Conservation (phyloP, 2,329 filamentous ascomycete genomes). For the Xylariaceae sp. region DNA sequence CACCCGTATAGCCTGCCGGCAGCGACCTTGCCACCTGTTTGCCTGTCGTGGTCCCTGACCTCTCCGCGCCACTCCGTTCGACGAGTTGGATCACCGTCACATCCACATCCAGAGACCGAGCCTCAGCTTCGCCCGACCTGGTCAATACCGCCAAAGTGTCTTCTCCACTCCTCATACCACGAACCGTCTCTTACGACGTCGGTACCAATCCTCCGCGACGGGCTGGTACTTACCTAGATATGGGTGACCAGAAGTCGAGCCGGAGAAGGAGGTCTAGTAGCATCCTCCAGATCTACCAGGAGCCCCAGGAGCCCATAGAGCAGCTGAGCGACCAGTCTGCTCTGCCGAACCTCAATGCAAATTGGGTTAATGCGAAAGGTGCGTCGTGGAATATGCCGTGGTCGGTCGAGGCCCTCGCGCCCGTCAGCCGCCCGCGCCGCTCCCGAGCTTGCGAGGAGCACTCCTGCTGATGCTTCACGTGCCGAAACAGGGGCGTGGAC, state of each 20-base stretch:
- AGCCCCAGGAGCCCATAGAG: slow-evolving; percentile 92
- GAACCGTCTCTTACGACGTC: slow-evolving; percentile 86
- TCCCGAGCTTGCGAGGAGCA: too few relatives aligned
- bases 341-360: slow-evolving; percentile 90
- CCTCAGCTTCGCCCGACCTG: slow-evolving; percentile 16
- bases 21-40: too few relatives aligned
- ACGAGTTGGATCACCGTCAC: slow-evolving; percentile 12
- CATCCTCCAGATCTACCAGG: slow-evolving; percentile 85
- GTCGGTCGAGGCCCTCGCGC: too few relatives aligned
- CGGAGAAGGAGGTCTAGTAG: slow-evolving; percentile 94
- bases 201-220: slow-evolving; percentile 62
- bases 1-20: too few relatives aligned
- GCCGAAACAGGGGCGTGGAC: slow-evolving; percentile 75
- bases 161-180: slow-evolving; percentile 78
- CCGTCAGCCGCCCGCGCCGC: too few relatives aligned
- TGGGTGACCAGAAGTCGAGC: slow-evolving; percentile 57
- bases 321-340: slow-evolving; percentile 95
- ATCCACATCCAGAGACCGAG: slow-evolving; percentile 10
- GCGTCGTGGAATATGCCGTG: slow-evolving; percentile 24
- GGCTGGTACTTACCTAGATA: slow-evolving; percentile 50
- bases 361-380: slow-evolving; percentile 99
- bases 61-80: slow-evolving; percentile 1
- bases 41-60: slow-evolving; percentile 2
- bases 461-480: slow-evolving; percentile 11
- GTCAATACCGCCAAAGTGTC: slow-evolving; percentile 90